Evolutionary conservation across 345 rosid genomes (phyloP).

Genomic region (Dipteronia dyeriana): DNA sequence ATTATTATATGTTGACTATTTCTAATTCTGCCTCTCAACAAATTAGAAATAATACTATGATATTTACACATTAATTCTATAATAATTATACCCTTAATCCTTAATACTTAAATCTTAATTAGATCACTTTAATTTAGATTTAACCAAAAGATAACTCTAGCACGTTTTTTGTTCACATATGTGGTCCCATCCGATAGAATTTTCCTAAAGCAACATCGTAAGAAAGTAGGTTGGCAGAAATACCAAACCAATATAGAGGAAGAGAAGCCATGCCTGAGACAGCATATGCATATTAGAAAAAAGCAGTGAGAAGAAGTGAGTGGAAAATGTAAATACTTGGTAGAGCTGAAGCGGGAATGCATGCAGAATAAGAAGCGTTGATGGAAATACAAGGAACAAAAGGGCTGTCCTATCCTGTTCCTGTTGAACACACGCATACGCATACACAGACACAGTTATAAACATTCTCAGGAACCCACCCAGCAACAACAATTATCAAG

Average conservation of each 20-base stretch:
- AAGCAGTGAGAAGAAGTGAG: not conserved
- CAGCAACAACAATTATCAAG: constrained; percentile 14
- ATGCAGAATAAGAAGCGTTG: constrained; percentile 69
- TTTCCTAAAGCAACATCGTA: no score
- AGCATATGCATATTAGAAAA: not conserved
- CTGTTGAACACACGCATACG: constrained; percentile 38
- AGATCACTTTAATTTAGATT: no score
- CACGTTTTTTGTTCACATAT: no score
- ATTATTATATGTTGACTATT: no score
- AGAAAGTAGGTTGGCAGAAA: no score
- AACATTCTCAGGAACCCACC: constrained; percentile 78
- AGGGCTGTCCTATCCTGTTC: constrained; percentile 95
- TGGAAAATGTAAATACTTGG: constrained; percentile 47
- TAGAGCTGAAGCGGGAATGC: constrained; percentile 95
- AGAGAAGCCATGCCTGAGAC: constrained; percentile 81
- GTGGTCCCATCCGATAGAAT: no score
- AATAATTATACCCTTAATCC: no score
- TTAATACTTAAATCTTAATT: no score
- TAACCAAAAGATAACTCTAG: no score
- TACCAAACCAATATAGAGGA: constrained; percentile 97
- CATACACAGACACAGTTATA: constrained; percentile 2
- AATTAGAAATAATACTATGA: no score
- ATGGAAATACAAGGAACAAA: constrained; percentile 88
- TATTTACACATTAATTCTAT: no score
- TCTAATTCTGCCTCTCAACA: no score